Evolutionary conservation across 352 stramenopile genomes (phyloP), one percentile per base, ranked within the genome.

Genomic region (Phytophthora podocarpi): DNA sequence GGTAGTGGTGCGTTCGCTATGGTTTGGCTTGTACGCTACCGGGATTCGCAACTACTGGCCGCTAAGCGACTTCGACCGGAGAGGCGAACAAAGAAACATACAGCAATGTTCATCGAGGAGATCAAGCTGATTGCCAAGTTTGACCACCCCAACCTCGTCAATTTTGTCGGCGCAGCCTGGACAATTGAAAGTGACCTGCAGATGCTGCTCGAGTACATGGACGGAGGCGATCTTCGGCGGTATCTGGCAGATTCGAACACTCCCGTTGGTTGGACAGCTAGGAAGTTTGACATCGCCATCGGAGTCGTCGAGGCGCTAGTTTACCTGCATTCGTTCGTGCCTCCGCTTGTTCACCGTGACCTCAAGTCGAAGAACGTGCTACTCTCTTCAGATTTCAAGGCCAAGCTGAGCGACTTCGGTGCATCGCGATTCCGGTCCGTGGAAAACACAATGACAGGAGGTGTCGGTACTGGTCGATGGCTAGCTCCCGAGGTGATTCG

Each of bases 391-490:
- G 37, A 59, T 2, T 59, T 59, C 40, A 48, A 50, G 28, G 71
- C 72, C 32, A 85, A 82, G 43, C 31, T 85, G n/a, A 74, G 65
- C 18, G 76, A 85, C 35, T 80, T 85, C 40, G 76, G 72, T 23
- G 58, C 70, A 15, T 80, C 76, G 1, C 60, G 70, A 1, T 74
- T 76, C 50, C 70, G 77, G 18, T 70, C 64, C 2, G 64, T 74
- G 12, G 59, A 70, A 26, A 74, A 73, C 34, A 73, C 65, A 0
- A 78, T 78, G 66, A 76, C 70, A 18, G 36, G 48, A 8, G 69
- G 67, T 23, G 62, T 78, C 26, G 68, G 59, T 6, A 82, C 73
- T 4, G 66, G 61, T 24, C 60, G 64, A 10, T 81, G 76, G 76
- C 32, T 85, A 12, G 70, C 76, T 5, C 76, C 76, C 0, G 74